These are phyloP conservation scores for Spirogloea muscicola DNA, from an alignment of 139 green algal genomes.

Conservation along the genomic window DNA sequence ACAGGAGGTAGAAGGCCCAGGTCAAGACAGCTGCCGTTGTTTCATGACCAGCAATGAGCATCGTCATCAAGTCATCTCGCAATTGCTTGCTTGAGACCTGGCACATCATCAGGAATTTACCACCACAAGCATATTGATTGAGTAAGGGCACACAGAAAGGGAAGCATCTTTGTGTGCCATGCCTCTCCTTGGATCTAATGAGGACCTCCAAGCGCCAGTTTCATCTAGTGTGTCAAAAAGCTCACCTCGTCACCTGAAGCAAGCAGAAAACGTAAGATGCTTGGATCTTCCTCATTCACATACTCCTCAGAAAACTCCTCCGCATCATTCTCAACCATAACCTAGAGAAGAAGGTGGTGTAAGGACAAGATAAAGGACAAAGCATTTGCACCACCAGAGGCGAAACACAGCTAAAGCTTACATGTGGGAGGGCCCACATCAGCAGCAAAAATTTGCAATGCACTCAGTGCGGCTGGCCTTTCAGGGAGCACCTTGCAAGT, in stretches of 20 bases:
- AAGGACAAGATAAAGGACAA: too few species aligned
- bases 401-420: too few species aligned
- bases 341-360: constrained; percentile 6
- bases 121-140: too few species aligned
- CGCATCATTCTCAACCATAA: constrained; percentile 78
- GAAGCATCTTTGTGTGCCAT: too few species aligned
- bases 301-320: constrained; percentile 91
- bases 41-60: constrained; percentile 96
- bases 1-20: constrained; percentile 84
- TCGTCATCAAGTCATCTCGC: constrained; percentile 95
- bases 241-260: constrained; percentile 61
- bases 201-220: constrained; percentile 4
- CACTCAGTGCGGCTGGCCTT: too few species aligned
- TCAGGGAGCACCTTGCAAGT: constrained; percentile 57
- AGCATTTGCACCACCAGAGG: too few species aligned
- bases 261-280: constrained; percentile 94
- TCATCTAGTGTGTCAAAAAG: background rate
- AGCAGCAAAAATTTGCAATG: too few species aligned
- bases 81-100: constrained; percentile 89
- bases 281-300: constrained; percentile 78
- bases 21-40: constrained; percentile 94
- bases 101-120: too few species aligned
- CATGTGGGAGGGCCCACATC: too few species aligned
- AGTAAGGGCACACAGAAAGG: too few species aligned
- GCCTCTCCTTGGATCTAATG: too few species aligned